Percentiles rank a stretch among this genome's conserved stretches.
Conservation (phyloP, 2,329 filamentous ascomycete species). For the Sporothrix luriei region DNA sequence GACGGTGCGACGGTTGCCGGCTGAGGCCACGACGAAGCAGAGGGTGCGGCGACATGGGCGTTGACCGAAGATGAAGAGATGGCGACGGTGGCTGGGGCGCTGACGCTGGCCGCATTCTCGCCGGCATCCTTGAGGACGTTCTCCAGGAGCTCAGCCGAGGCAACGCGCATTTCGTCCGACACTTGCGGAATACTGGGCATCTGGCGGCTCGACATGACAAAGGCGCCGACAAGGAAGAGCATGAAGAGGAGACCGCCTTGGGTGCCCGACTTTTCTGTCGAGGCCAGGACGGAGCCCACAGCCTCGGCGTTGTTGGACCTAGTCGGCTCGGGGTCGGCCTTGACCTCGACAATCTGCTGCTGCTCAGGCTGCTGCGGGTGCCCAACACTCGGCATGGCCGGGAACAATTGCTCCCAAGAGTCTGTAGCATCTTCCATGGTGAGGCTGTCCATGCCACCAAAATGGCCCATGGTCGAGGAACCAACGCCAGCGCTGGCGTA, state of each 20-base stretch:
- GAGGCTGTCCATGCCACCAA: slow-evolving; percentile 80
- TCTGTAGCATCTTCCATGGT: slow-evolving; percentile 68
- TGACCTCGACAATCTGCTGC: slow-evolving; percentile 51
- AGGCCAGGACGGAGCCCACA: slow-evolving; percentile 48
- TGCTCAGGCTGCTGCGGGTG: slow-evolving; percentile 38
- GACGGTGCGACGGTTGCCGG: slow-evolving; percentile 55
- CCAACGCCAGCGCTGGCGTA: slow-evolving; percentile 46
- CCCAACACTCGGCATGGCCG: slow-evolving; percentile 66
- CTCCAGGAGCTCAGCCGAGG: slow-evolving; percentile 75
- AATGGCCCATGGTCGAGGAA: slow-evolving; percentile 55
- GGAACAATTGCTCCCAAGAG: slow-evolving; percentile 77
- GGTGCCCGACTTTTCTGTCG: slow-evolving; percentile 67
- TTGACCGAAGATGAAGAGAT: slow-evolving; percentile 22
- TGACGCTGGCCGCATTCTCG: slow-evolving; percentile 45
- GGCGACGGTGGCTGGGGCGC: neutral
- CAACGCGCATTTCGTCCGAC: slow-evolving; percentile 77
- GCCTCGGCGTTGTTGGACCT: slow-evolving; percentile 55
- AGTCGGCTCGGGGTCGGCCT: slow-evolving; percentile 52
- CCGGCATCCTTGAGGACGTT: slow-evolving; percentile 81
- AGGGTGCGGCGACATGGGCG: neutral
- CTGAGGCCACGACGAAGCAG: slow-evolving; percentile 17
- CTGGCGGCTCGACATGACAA: slow-evolving; percentile 84
- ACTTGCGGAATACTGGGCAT: slow-evolving; percentile 74
- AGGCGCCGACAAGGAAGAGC: slow-evolving; percentile 94
- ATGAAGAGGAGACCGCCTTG: slow-evolving; percentile 86